A percentile compares a stretch with the other conserved stretches of the same genome.
phyloP scores from a whole-genome alignment of 129 eudicot genomes.

The Oenanthe sinensis region DNA sequence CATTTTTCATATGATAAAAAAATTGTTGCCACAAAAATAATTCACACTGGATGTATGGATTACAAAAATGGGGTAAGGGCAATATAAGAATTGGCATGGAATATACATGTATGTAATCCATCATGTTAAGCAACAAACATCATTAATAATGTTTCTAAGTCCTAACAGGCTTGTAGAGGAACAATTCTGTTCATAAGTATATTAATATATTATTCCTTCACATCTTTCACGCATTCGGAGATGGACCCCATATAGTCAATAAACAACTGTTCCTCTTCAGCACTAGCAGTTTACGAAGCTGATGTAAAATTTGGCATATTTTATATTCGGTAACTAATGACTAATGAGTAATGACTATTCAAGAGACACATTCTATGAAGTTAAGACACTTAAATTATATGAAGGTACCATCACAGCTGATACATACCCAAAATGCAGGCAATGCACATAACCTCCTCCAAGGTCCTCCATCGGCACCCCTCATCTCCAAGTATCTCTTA shows the following conservation, averaged over 20 bases:
- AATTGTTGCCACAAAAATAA: neutral
- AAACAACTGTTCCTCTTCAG: neutral
- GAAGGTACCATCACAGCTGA: constrained; percentile 3
- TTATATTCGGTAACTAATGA: neutral
- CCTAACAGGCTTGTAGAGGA: neutral
- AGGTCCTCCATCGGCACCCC: constrained; percentile 99
- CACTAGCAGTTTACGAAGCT: neutral
- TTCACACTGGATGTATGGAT: neutral
- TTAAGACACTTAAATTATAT: neutral
- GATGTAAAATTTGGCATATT: neutral
- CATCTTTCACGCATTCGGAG: neutral
- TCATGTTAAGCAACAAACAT: too few species aligned
- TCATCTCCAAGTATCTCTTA: constrained; percentile 92
- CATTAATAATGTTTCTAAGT: too few species aligned
- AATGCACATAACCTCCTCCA: constrained; percentile 97
- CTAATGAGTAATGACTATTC: neutral
- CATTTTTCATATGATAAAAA: neutral
- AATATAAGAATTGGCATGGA: neutral
- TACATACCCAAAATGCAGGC: constrained; percentile 95
- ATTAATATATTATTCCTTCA: neutral
- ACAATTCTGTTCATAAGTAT: neutral
- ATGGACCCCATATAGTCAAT: neutral
- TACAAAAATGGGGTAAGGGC: neutral
- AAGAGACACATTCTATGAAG: neutral
- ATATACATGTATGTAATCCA: neutral